Evolutionary conservation across 2,329 filamentous ascomycete genomes (phyloP), one percentile per base, ranked within the genome.

Genomic region (Raffaelea ambrosiae): DNA sequence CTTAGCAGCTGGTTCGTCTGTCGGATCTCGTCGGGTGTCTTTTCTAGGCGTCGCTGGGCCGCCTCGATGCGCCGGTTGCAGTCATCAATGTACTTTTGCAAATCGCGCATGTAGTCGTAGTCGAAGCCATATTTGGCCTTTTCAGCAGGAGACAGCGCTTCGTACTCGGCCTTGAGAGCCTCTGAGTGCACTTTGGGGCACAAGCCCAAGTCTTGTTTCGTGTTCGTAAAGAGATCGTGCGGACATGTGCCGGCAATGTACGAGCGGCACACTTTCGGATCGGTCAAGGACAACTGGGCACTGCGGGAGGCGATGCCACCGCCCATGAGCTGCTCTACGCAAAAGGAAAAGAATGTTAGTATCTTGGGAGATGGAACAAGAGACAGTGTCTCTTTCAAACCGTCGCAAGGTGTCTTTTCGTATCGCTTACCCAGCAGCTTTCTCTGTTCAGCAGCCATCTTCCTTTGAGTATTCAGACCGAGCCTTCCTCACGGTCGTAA

Each of bases 181-280:
- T 96, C 90, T 43, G 81, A 86, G 69, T 98, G 93, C 22, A 91
- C 78, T 63, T 91, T 93, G 44, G 87, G 79, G 62, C 93, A 98
- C 1, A 82, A 79, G 3, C 93, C 93, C 31, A 97, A 79, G 64
- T 98, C 93, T 75, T 97, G 90, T 72, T 96, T 97, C 41, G 93
- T 98, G 70, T 98, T 98, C 55, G 91, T 98, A 77, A 98, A 98
- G 61, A 98, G 88, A 64, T 98, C 93, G 73, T 97, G 91, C 1
- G 93, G 93, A 66, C 93, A 98, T 50, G 88, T 94, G 58, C 93
- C 93, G 53, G 81, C 89, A 44, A 98, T 79, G 66, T 91, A 97
- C 18, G 90, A 96, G 48, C 88, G 87, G 73, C 93, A 98, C 58
- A 95, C 87, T 69, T 95, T 96, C 47, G 86, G 77, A 66, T 97